Conservation (phyloP, 2,329 filamentous ascomycete genomes). For the Sphaerulina musiva region DNA sequence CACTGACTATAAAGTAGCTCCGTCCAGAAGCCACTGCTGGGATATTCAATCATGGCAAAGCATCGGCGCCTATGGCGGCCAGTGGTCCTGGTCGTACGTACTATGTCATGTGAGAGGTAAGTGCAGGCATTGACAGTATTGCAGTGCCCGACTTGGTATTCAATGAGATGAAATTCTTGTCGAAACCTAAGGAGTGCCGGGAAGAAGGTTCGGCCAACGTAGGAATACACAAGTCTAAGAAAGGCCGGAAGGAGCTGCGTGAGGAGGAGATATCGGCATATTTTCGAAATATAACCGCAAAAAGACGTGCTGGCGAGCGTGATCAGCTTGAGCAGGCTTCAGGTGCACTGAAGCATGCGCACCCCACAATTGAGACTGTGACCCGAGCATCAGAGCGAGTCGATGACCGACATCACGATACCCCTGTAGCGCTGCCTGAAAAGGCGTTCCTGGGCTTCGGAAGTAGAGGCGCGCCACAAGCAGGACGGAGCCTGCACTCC, state of each 20-base stretch:
- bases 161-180: constrained; percentile 47
- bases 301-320: neutral
- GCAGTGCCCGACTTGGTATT: constrained; percentile 48
- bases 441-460: constrained; percentile 37
- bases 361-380: neutral
- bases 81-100: constrained; percentile 37
- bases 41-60: constrained; percentile 45
- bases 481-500: constrained; percentile 7
- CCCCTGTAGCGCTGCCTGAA: constrained; percentile 32
- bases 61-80: constrained; percentile 41
- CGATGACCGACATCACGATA: neutral
- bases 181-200: constrained; percentile 30
- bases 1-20: constrained; percentile 32
- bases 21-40: constrained; percentile 39
- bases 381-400: neutral
- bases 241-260: constrained; percentile 29
- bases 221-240: constrained; percentile 31
- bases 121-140: constrained; percentile 19
- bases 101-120: constrained; percentile 19
- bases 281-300: constrained; percentile 30
- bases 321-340: neutral
- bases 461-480: constrained; percentile 29
- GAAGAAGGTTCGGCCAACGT: constrained; percentile 20
- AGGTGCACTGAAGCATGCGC: neutral
- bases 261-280: constrained; percentile 43